Evolutionary conservation across 129 eudicot species (phyloP), one percentile per base, ranked within the genome.

Genomic region (Deinandra increscens): DNA sequence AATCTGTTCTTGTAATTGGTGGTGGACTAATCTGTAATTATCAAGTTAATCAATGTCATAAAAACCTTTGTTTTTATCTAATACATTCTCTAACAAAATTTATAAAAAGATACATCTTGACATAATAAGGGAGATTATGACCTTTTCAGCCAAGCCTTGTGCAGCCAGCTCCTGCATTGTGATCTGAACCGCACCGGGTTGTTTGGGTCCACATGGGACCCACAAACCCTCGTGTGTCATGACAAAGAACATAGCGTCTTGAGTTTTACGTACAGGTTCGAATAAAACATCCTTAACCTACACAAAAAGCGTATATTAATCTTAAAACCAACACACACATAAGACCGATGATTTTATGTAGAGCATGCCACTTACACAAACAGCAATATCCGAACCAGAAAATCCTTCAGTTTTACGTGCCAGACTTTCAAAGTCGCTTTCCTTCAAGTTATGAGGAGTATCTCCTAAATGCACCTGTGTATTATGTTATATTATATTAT

Each of bases 141-240:
- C 98, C 98, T 88, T 71, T 39, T 96, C 76, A 20, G 91, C 98
- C 65, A 92, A 95, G 34, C 98, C 98, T 82, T 86, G 42, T 22
- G 84, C 71, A 17, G 89, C 95, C 50, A 92, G 96, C 44, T 92
- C 98, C 82, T 84, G 94, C 98, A 92, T 92, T n/a, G 91, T 86
- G 41, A 77, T 81, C 83, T 88, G 98, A 64, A 88, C 83, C 11
- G 96, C 98, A 44, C 91, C 98, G 4, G 83, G 83, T 75, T 88
- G 96, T 79, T 82, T 92, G 33, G 98, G 95, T 46, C 96, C 98
- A 78, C 98, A 92, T 22, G 98, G 98, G 48, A 89, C 81, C 98
- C 90, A 92, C 69, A 75, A 64, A 23, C 82, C 98, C 55, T 78
- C 81, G 55, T 84, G 66, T 11, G 84, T 84, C 81, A 85, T 83